Conservation (phyloP, 139 green algal species). For the Auxenochlorella pyrenoidosa region DNA sequence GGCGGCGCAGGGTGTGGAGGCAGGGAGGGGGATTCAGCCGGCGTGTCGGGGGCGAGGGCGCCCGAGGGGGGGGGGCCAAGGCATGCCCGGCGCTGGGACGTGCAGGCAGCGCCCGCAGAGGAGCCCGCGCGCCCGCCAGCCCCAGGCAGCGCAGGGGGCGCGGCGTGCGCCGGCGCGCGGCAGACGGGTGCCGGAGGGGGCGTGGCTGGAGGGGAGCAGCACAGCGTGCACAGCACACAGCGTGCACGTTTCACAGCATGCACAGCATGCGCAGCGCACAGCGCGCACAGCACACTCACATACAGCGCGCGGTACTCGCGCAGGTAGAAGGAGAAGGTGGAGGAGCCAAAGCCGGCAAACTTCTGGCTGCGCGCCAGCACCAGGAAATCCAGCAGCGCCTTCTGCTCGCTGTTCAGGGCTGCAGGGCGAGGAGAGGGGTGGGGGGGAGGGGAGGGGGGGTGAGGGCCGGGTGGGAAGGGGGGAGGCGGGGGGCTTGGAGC, state of each 20-base stretch:
- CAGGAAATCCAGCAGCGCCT: slow-evolving; percentile 77
- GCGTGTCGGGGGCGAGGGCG: neutral
- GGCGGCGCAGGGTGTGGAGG: neutral
- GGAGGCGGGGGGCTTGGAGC: neutral
- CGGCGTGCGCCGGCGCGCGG: too few relatives aligned
- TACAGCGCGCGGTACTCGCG: slow-evolving; percentile 59
- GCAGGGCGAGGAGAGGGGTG: neutral
- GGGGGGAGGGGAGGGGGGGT: neutral
- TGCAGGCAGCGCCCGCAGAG: too few relatives aligned
- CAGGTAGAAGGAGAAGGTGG: slow-evolving; percentile 75
- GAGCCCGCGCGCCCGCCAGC: too few relatives aligned
- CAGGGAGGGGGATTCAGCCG: neutral
- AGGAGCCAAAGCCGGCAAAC: slow-evolving; percentile 78
- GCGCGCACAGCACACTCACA: neutral
- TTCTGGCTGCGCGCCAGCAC: slow-evolving; percentile 60
- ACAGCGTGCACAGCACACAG: too few relatives aligned
- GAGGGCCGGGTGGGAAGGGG: neutral
- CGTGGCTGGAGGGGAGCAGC: too few relatives aligned
- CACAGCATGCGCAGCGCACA: neutral
- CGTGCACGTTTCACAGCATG: too few relatives aligned
- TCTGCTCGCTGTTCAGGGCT: slow-evolving; percentile 73
- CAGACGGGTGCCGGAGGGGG: too few relatives aligned
- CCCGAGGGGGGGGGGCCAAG: too few relatives aligned
- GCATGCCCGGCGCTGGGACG: too few relatives aligned
- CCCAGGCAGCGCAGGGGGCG: too few relatives aligned